Evolutionary conservation across 2,329 filamentous ascomycete species (phyloP).

Genomic region (Xylariaceae sp.): DNA sequence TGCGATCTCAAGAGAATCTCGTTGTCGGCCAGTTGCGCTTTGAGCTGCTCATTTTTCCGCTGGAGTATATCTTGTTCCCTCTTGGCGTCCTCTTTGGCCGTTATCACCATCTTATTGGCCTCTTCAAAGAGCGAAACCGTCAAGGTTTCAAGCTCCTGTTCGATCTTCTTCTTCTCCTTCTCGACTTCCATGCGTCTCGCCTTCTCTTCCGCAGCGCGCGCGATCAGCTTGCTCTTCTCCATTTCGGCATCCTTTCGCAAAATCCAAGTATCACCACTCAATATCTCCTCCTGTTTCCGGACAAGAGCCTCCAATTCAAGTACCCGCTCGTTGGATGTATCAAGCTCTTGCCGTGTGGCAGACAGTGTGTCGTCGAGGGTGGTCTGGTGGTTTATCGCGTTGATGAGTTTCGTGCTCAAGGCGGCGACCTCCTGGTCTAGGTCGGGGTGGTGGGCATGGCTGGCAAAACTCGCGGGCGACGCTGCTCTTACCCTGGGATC

Average conservation of each 20-base stretch:
- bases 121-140: conserved; percentile 95
- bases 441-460: conserved; percentile 46
- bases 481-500: conserved; percentile 54
- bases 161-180: conserved; percentile 80
- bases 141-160: conserved; percentile 83
- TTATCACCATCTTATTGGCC: conserved; percentile 96
- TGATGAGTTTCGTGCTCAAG: conserved; percentile 91
- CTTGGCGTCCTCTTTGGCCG: conserved; percentile 82
- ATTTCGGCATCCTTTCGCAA: conserved; percentile 67
- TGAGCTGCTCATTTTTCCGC: conserved; percentile 82
- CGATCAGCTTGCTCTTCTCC: conserved; percentile 59
- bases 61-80: conserved; percentile 75
- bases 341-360: conserved; percentile 76
- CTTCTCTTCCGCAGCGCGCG: conserved; percentile 59
- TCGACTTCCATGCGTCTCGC: conserved; percentile 60
- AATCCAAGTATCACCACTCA: conserved; percentile 71
- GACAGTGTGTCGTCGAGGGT: conserved; percentile 83
- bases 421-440: conserved; percentile 73
- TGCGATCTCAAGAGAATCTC: conserved; percentile 81
- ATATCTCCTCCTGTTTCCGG: conserved; percentile 64
- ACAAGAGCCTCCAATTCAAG: conserved; percentile 60
- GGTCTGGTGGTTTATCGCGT: conserved; percentile 95
- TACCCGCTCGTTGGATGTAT: conserved; percentile 63
- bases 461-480: conserved; percentile 39
- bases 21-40: conserved; percentile 77